Base-by-base conservation (phyloP, 495 filamentous ascomycete genomes). In the Penicillium cataractarum region DNA sequence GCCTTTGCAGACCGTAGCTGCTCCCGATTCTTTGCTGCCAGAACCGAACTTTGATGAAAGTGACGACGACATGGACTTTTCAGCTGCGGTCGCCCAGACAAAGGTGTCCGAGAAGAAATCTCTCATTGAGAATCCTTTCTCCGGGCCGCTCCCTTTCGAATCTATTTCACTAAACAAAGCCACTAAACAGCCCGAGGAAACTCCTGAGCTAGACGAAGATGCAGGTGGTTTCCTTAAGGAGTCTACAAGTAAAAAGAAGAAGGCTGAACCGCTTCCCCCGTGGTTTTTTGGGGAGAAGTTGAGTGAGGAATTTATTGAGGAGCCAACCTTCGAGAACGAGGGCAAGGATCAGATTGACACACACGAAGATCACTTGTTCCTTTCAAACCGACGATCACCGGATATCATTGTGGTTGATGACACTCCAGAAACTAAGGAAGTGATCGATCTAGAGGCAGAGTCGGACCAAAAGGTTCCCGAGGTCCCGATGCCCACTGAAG, bases 81-180 rank as follows among this genome's bases (percentile, higher is more conserved):
- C 74, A 26, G 70, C 77, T 37, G 80, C 78, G 26, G 57, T 82
- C 32, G 75, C 76, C n/a, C 74, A 72, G 58, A 76, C 80, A 6
- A 78, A 74, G 37, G 69, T 73, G 49, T 59, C 71, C 7, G 65
- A 76, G 33, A 73, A 74, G 46, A 70, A 65, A 19, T 49, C 71
- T 10, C 29, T 46, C 2, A 5, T 61, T 15, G 65, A 60, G 27
- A 64, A 75, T 55, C 65, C 70, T 37, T 75, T 96, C 70, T 84
- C 84, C 67, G 94, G 94, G 0, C 92, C 93, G 2, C 76, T 98
- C 17, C 94, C 94, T 1, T 98, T 98, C 66, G 92, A 97, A 71
- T 91, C 89, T 49, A 79, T 99, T 1, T 84, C 91, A 68, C 84
- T 94, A 64, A 83, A 60, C 79, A 83, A 71, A 83, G 80, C 21